A percentile compares a stretch with the other conserved stretches of the same genome.
Conservation (phyloP, 192 early-diverging fungal species). For the Gonapodya prolifera region DNA sequence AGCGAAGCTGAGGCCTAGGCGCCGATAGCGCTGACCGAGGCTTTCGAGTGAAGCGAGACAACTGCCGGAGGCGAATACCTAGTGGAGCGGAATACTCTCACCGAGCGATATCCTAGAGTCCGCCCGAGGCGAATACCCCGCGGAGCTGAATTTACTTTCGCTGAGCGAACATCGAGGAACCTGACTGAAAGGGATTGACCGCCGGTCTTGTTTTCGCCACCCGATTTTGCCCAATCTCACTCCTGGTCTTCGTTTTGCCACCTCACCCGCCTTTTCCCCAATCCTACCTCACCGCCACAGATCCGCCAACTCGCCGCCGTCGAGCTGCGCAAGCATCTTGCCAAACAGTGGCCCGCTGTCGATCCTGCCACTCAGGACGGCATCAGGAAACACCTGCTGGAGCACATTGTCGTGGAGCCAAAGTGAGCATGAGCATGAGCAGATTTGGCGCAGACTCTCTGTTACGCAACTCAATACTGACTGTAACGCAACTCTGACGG, state of each 20-base stretch:
- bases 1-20: no score
- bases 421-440: constrained; percentile 26
- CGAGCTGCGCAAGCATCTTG: constrained; percentile 72
- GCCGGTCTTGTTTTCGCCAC: no score
- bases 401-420: constrained; percentile 59
- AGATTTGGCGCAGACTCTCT: neutral
- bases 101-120: neutral
- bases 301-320: constrained; percentile 80
- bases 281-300: constrained; percentile 9
- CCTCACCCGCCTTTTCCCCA: no score
- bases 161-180: no score
- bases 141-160: neutral
- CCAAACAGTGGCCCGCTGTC: constrained; percentile 63
- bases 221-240: no score
- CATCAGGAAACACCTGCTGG: constrained; percentile 57
- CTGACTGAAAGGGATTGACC: no score
- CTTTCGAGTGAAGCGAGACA: no score
- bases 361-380: constrained; percentile 34
- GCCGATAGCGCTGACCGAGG: no score
- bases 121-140: neutral
- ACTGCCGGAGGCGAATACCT: no score
- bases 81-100: constrained; percentile 3
- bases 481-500: no score
- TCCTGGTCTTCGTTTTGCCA: no score
- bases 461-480: constrained; percentile 7